Conservation (phyloP, 1,139 yeast species). For the Hemisphaericaspora xylofermentans region DNA sequence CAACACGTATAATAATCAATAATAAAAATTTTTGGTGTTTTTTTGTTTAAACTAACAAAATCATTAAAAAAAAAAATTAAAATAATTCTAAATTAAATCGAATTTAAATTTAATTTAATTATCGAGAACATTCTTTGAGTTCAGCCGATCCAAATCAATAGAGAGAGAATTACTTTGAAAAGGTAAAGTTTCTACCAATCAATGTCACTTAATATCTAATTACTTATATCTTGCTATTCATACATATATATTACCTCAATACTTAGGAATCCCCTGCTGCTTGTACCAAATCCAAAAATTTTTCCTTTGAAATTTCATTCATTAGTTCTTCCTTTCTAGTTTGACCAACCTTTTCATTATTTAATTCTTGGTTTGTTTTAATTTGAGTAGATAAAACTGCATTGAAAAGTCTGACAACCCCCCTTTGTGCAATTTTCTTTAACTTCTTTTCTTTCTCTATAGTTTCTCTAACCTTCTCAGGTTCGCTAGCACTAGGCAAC, state of each 20-base stretch:
- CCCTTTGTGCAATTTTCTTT: conserved; percentile 87
- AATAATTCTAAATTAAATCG: too few species aligned
- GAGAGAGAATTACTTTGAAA: background rate
- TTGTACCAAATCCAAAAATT: conserved; percentile 83
- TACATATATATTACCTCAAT: too few species aligned
- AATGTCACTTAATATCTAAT: too few species aligned
- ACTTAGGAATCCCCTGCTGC: conserved; percentile 57
- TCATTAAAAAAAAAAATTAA: too few species aligned
- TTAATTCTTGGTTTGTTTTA: conserved; percentile 46
- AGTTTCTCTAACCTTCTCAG: conserved; percentile 51
- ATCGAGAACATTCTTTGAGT: background rate
- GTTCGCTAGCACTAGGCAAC: conserved; percentile 58
- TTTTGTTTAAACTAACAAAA: too few species aligned
- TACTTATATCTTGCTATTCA: too few species aligned
- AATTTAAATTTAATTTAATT: conserved; percentile 5
- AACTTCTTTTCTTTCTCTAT: conserved; percentile 70
- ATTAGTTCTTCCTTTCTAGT: conserved; percentile 58
- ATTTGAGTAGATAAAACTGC: conserved; percentile 86
- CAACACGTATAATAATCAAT: too few species aligned
- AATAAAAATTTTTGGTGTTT: too few species aligned
- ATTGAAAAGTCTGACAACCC: conserved; percentile 88
- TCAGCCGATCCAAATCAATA: too few species aligned
- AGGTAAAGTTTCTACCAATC: too few species aligned
- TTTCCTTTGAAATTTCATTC: conserved; percentile 84
- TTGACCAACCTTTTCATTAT: conserved; percentile 38